Evolutionary conservation across 495 filamentous ascomycete genomes (phyloP).

Genomic region (Podospora anserina): DNA sequence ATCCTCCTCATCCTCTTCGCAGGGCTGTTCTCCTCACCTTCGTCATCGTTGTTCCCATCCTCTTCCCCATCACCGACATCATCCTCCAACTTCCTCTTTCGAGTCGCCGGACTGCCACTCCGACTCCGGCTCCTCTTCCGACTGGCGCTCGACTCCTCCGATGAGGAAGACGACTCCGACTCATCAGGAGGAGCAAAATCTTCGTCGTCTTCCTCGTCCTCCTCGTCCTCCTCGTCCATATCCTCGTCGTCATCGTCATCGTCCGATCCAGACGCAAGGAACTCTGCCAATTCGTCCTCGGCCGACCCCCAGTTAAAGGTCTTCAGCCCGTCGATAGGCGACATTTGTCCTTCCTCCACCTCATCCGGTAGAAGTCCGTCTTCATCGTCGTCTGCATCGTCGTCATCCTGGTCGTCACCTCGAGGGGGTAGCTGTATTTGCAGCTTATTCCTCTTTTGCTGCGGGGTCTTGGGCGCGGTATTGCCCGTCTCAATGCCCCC

Average conservation of each 20-base stretch:
- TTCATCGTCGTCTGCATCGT: slow-evolving; percentile 11
- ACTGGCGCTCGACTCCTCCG: neutral
- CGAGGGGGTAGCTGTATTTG: neutral
- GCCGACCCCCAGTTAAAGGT: slow-evolving; percentile 59
- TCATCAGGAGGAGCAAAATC: slow-evolving; percentile 21
- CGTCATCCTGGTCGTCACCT: neutral
- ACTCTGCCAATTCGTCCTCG: slow-evolving; percentile 74
- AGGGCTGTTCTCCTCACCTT: neutral
- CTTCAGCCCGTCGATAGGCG: slow-evolving; percentile 52
- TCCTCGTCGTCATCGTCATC: slow-evolving; percentile 46
- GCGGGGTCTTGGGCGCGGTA: neutral
- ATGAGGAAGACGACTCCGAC: neutral
- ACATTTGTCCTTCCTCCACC: slow-evolving; percentile 45
- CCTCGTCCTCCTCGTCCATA: slow-evolving; percentile 30
- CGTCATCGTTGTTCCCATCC: slow-evolving; percentile 6
- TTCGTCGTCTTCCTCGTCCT: slow-evolving; percentile 34
- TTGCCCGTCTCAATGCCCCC: neutral
- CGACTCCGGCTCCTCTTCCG: neutral
- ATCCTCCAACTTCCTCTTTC: slow-evolving; percentile 31
- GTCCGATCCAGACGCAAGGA: slow-evolving; percentile 59
- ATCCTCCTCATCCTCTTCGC: slow-evolving; percentile 29
- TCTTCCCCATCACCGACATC: slow-evolving; percentile 33
- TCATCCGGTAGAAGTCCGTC: slow-evolving; percentile 45
- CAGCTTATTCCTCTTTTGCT: neutral
- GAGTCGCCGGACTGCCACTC: neutral